Evolutionary conservation across 1,139 yeast species (phyloP).

Genomic region (Saccharomyces hybrid): DNA sequence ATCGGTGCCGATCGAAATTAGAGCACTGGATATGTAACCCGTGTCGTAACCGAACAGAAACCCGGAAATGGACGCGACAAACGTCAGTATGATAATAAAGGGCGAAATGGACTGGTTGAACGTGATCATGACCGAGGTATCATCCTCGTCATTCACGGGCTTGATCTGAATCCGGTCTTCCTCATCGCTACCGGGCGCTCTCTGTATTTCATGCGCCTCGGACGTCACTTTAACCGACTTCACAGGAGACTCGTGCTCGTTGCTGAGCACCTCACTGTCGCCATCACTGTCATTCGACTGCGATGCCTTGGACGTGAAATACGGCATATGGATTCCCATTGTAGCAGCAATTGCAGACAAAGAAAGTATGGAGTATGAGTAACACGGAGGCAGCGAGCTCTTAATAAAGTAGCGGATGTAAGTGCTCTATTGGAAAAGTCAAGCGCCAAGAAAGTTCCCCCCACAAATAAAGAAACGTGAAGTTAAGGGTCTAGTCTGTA

Average conservation of each 20-base stretch:
- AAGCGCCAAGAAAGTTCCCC: not conserved
- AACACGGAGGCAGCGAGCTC: not conserved
- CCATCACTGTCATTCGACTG: not conserved
- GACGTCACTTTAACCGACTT: not conserved
- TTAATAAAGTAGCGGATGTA: not conserved
- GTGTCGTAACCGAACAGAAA: slow-evolving; percentile 96
- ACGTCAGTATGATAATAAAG: slow-evolving; percentile 60
- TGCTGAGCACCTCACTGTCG: not conserved
- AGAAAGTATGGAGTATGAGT: not conserved
- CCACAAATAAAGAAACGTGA: too few species aligned
- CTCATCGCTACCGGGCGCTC: slow-evolving; percentile 3
- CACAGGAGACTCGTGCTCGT: not conserved
- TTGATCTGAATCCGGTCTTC: slow-evolving; percentile 26
- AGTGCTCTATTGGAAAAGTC: not conserved
- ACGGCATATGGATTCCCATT: not conserved
- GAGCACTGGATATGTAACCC: slow-evolving; percentile 87
- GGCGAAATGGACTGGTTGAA: slow-evolving; percentile 48
- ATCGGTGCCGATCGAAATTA: slow-evolving; percentile 76
- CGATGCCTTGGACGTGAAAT: not conserved
- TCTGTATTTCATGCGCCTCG: not conserved
- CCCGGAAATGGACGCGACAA: slow-evolving; percentile 84
- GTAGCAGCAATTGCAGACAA: not conserved
- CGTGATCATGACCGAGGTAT: slow-evolving; percentile 36
- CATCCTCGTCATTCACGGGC: slow-evolving; percentile 39
- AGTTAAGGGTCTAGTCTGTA: too few species aligned